These are phyloP conservation scores for Arthromyces matolae DNA, from an alignment of 768 basidiomycete species.

Conservation along the genomic window DNA sequence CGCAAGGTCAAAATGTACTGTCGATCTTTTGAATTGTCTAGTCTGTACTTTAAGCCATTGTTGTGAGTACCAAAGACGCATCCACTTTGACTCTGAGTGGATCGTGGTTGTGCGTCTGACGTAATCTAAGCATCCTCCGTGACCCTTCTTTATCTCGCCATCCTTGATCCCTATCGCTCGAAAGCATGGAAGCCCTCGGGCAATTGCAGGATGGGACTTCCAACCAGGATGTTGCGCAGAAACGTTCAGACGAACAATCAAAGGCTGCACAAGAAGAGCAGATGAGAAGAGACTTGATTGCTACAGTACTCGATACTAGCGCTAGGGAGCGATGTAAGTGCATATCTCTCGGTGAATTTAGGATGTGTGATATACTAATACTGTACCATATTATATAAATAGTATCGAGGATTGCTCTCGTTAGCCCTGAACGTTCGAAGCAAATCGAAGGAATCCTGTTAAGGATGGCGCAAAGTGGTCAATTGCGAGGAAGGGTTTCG, in stretches of 20 bases:
- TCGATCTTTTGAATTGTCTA: too few species aligned
- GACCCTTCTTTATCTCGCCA: neutral
- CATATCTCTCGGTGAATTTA: neutral
- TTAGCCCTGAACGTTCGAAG: constrained; percentile 75
- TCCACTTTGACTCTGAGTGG: too few species aligned
- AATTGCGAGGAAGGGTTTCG: constrained; percentile 69
- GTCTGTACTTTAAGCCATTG: too few species aligned
- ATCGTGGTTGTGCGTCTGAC: too few species aligned
- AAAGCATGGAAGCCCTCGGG: constrained; percentile 13
- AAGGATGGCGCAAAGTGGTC: constrained; percentile 82
- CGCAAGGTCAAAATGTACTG: too few species aligned
- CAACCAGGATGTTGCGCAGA: constrained; percentile 3
- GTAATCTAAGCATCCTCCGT: neutral
- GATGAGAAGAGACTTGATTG: constrained; percentile 71
- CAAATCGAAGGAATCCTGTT: constrained; percentile 77
- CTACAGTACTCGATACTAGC: constrained; percentile 70
- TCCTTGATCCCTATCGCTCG: neutral
- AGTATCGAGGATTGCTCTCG: constrained; percentile 88
- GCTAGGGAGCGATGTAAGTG: constrained; percentile 78
- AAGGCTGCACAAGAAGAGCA: constrained; percentile 40
- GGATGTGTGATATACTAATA: constrained; percentile 4
- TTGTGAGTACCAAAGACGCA: too few species aligned
- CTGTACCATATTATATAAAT: constrained; percentile 1
- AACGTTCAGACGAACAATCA: neutral
- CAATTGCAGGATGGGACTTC: constrained; percentile 5